Conservation (phyloP, 305 asterid species). For the Fraxinus paxiana region DNA sequence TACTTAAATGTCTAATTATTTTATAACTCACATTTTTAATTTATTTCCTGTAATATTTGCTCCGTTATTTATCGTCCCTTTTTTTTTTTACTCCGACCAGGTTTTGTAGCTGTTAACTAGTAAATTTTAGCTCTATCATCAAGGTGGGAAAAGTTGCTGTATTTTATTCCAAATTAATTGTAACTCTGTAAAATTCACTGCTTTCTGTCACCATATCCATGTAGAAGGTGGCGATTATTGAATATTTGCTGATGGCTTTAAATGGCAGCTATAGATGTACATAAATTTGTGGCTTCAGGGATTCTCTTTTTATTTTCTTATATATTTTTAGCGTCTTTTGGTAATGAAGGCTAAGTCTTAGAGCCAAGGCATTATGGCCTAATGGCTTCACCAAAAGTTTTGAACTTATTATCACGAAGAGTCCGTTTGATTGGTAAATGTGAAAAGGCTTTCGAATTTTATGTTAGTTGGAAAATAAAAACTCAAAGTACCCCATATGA, state of each 20-base stretch:
- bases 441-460: too few relatives aligned
- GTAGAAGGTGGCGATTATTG: background rate
- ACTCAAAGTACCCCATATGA: too few relatives aligned
- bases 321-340: background rate
- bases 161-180: background rate
- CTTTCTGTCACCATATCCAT: background rate
- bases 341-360: background rate
- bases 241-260: background rate
- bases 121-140: background rate
- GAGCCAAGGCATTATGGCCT: background rate
- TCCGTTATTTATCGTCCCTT: background rate
- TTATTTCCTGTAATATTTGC: background rate
- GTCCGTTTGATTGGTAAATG: too few relatives aligned
- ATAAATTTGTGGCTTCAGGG: background rate
- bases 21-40: background rate
- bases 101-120: background rate
- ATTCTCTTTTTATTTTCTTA: background rate
- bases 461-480: too few relatives aligned
- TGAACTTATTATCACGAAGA: too few relatives aligned
- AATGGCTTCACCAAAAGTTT: too few relatives aligned
- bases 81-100: background rate
- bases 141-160: background rate
- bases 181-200: background rate
- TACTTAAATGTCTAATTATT: background rate
- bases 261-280: background rate